These are phyloP conservation scores for Gyrodon lividus DNA, from an alignment of 768 basidiomycete species.

Conservation along the genomic window DNA sequence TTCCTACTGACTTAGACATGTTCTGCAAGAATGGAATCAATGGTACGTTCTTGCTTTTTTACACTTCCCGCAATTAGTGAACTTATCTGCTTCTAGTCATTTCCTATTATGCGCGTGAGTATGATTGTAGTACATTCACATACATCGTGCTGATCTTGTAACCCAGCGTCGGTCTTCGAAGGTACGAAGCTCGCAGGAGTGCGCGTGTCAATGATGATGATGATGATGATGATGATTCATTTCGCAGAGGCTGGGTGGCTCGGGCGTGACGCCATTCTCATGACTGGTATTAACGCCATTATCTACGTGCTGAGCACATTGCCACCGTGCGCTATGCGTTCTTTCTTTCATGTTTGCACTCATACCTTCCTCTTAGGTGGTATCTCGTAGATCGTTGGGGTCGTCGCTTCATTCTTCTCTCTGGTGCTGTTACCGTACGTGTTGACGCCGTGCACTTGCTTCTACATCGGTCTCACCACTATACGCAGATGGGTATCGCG, in stretches of 20 bases:
- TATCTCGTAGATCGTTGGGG: constrained; percentile 93
- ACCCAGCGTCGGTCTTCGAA: constrained; percentile 84
- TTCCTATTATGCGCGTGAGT: constrained; percentile 90
- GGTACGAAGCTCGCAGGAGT: constrained; percentile 41
- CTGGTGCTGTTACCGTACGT: constrained; percentile 77
- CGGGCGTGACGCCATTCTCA: constrained; percentile 88
- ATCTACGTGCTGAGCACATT: constrained; percentile 79
- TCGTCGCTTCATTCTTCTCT: constrained; percentile 80
- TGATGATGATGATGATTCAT: constrained; percentile 12
- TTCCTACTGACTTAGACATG: constrained; percentile 2
- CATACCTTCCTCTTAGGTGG: constrained; percentile 56
- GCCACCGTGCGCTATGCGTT: constrained; percentile 63
- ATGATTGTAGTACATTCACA: background rate
- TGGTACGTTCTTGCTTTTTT: constrained; percentile 44
- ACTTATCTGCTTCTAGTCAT: constrained; percentile 56
- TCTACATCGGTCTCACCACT: constrained; percentile 3
- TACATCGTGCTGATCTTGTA: constrained; percentile 10
- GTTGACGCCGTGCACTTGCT: background rate
- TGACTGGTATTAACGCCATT: constrained; percentile 92
- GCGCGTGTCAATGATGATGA: background rate
- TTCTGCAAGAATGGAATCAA: constrained; percentile 85
- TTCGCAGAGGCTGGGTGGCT: constrained; percentile 88
- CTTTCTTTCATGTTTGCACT: constrained; percentile 4
- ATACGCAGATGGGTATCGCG: constrained; percentile 71
- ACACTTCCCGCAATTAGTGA: constrained; percentile 8